Evolutionary conservation across 1,284 basidiomycete species (phyloP), one percentile per base, ranked within the genome.

Genomic region (Inonotus obliquus): DNA sequence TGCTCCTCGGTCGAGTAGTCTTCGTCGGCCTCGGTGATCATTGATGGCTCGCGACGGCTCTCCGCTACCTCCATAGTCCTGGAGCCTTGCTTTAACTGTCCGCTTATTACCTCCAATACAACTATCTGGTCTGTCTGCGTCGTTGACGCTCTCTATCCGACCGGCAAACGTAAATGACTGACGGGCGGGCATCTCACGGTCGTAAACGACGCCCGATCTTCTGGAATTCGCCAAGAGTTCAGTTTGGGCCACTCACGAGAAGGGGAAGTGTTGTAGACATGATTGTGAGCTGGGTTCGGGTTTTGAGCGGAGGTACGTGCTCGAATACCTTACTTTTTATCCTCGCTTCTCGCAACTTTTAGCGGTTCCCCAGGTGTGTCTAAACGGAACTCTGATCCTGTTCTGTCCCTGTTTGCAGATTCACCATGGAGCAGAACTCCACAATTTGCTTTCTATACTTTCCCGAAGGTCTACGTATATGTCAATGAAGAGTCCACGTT

Each of bases 281-380:
- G 29, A 2, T 52, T n/a, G 51, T 52, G 51, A 37, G n/a, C 27
- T n/a, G n/a, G n/a, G 27, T 32, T 52, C 51, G 51, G 51, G 25
- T 19, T 52, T 52, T 52, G 32, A 14, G 51, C 51, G 51, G 51
- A 52, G 51, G 51, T 52, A 52, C n/a, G 51, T 52, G n/a, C 32
- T 52, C 41, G n/a, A 29, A 4, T 17, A 52, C 11, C n/a, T 29
- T 37, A 35, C 51, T 52, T 17, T 35, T 9, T 6, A 29, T 32
- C 29, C n/a, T 32, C 27, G 13, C 13, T 13, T 19, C 51, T 52
- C 51, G 51, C 25, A 27, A 32, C n/a, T 14, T 27, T 32, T 35
- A 52, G 51, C 51, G 51, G 35, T 35, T 32, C 32, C 27, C 51
- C 7, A 52, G 11, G 4, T 35, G 47, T n/a, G n/a, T n/a, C 13